These are phyloP conservation scores for Kodamaea hsintzibuensis DNA, from an alignment of 805 yeast genomes.

Conservation along the genomic window DNA sequence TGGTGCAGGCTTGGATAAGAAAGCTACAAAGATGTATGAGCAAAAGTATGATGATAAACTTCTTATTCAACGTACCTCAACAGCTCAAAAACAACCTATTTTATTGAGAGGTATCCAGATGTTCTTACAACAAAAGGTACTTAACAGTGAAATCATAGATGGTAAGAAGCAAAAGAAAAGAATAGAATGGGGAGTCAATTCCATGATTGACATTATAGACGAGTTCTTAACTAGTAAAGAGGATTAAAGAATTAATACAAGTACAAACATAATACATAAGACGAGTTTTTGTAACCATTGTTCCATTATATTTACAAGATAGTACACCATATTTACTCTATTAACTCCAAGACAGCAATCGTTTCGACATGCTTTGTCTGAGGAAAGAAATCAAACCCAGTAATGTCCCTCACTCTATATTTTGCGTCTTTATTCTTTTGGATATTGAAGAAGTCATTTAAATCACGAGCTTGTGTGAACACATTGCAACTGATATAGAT, in stretches of 20 bases:
- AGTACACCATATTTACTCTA: constrained; percentile 6
- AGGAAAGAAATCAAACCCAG: constrained; percentile 52
- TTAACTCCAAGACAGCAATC: constrained; percentile 45
- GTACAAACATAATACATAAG: too few relatives aligned
- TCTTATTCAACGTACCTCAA: constrained; percentile 50
- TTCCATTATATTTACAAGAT: not conserved
- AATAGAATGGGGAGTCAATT: constrained; percentile 66
- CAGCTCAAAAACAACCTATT: constrained; percentile 57
- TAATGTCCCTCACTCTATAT: constrained; percentile 22
- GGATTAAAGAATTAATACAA: too few relatives aligned
- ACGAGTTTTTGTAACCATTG: not conserved
- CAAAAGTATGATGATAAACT: constrained; percentile 48
- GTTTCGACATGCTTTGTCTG: constrained; percentile 62
- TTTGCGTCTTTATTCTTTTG: constrained; percentile 15
- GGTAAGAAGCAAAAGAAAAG: constrained; percentile 58
- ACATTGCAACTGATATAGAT: constrained; percentile 48
- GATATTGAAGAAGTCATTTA: constrained; percentile 28
- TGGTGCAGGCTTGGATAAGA: constrained; percentile 43
- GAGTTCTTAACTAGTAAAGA: constrained; percentile 32
- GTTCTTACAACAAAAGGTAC: constrained; percentile 51
- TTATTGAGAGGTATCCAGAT: constrained; percentile 67
- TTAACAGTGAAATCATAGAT: constrained; percentile 46
- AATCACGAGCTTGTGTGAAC: constrained; percentile 47
- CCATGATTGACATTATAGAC: constrained; percentile 53
- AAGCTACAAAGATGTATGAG: constrained; percentile 28